Conservation (phyloP, 257 asterid genomes). For the Nicotiana undulata region DNA sequence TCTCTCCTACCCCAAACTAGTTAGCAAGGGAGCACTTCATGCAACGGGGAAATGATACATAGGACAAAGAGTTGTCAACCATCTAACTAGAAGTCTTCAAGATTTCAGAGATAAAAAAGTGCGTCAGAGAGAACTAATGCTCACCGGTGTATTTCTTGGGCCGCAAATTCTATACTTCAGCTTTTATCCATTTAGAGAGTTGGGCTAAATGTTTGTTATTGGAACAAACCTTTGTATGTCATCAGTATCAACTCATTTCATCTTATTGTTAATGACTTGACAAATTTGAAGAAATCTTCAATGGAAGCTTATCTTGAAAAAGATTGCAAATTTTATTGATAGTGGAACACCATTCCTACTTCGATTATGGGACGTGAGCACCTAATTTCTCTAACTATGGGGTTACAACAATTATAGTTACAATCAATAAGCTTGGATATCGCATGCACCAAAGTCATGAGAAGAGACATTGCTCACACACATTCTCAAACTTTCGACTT, state of each 20-base stretch:
- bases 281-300: background rate
- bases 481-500: background rate
- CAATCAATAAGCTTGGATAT: background rate
- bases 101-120: background rate
- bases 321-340: background rate
- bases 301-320: background rate
- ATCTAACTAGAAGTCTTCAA: background rate
- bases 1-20: background rate
- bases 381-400: background rate
- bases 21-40: background rate
- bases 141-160: background rate
- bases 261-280: background rate
- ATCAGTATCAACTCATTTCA: background rate
- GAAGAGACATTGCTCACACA: background rate
- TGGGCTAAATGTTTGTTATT: background rate
- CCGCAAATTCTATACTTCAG: background rate
- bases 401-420: background rate
- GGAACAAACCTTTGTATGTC: background rate
- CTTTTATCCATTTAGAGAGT: background rate
- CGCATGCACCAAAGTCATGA: background rate
- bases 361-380: background rate
- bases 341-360: background rate
- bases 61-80: background rate
- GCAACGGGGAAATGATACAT: background rate
- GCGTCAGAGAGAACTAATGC: background rate